These are phyloP conservation scores for Moesziomyces globuligerus DNA, from an alignment of 1,284 basidiomycete genomes.

Conservation along the genomic window DNA sequence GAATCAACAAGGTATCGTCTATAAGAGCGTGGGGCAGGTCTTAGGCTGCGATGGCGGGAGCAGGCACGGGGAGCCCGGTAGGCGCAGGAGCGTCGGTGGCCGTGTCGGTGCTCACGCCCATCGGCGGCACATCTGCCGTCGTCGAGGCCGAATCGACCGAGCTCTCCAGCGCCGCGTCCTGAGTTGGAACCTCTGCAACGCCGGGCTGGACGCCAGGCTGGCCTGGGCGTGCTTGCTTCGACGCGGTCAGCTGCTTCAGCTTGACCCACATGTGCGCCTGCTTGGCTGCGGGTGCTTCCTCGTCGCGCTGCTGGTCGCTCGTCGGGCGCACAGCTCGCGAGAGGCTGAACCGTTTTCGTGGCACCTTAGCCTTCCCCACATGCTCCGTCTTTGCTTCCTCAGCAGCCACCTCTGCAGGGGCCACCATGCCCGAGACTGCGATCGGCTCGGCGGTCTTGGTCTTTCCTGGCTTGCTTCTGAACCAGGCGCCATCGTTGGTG, in stretches of 20 bases:
- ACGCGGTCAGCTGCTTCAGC: conserved; percentile 9
- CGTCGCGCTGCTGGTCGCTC: conserved; percentile 1
- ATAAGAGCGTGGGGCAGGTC: no score
- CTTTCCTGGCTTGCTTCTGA: not conserved
- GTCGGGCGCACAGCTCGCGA: conserved; percentile 4
- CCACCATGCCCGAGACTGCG: not conserved
- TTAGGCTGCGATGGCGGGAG: conserved; percentile 6
- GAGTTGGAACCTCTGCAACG: no score
- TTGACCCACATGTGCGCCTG: conserved; percentile 14
- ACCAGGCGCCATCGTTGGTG: conserved; percentile 6
- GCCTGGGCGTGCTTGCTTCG: not conserved
- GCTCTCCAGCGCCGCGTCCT: not conserved
- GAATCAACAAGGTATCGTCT: not conserved
- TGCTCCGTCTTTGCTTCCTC: not conserved
- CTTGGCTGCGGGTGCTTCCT: not conserved
- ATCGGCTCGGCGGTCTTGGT: not conserved
- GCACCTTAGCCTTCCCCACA: conserved; percentile 7
- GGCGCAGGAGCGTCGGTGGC: conserved; percentile 4
- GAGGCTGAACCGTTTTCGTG: conserved; percentile 13
- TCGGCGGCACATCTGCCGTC: not conserved
- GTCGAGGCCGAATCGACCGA: conserved; percentile 8
- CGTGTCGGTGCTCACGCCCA: not conserved
- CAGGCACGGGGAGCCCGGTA: not conserved
- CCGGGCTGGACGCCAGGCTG: not conserved
- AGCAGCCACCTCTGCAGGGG: not conserved